phyloP scores from a whole-genome alignment of 2,329 filamentous ascomycete species.

The Fusarium domesticum region DNA sequence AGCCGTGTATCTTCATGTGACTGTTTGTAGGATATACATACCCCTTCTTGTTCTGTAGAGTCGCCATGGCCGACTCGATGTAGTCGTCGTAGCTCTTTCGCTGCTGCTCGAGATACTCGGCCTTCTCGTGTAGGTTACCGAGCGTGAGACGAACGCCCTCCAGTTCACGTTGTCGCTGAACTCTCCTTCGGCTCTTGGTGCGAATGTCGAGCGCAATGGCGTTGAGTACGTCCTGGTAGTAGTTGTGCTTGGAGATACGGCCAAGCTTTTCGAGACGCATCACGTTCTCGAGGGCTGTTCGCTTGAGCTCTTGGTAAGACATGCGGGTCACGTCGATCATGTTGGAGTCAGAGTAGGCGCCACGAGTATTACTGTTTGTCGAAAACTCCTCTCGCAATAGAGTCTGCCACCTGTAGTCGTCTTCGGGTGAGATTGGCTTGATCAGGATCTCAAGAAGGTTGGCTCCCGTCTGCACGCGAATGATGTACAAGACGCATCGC shows the following conservation, averaged over 20 bases:
- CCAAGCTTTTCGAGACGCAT: conserved; percentile 83
- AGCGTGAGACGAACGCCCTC: conserved; percentile 78
- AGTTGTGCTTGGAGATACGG: conserved; percentile 83
- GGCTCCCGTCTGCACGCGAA: conserved; percentile 85
- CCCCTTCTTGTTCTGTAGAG: conserved; percentile 94
- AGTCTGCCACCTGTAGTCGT: conserved; percentile 82
- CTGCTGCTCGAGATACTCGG: conserved; percentile 88
- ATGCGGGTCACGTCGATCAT: conserved; percentile 86
- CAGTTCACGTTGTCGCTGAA: conserved; percentile 87
- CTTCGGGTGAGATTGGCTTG: conserved; percentile 80
- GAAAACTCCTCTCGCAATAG: conserved; percentile 78
- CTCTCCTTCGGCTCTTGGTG: conserved; percentile 88
- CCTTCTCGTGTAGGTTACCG: conserved; percentile 76
- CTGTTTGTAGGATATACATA: conserved; percentile 38
- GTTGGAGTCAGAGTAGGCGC: conserved; percentile 86
- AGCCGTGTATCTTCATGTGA: conserved; percentile 7
- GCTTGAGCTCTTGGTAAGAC: conserved; percentile 89
- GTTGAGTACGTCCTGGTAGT: conserved; percentile 97
- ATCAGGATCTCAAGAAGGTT: conserved; percentile 96
- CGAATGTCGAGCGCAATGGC: conserved; percentile 95
- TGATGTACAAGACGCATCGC: conserved; percentile 94
- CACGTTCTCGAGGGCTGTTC: conserved; percentile 90
- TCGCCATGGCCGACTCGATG: conserved; percentile 97
- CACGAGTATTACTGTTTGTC: conserved; percentile 64
- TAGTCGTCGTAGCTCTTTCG: conserved; percentile 98